Percentiles rank a stretch among this genome's conserved stretches.
phyloP scores from a whole-genome alignment of 2,329 filamentous ascomycete genomes.

The Trichoderma hamatum region DNA sequence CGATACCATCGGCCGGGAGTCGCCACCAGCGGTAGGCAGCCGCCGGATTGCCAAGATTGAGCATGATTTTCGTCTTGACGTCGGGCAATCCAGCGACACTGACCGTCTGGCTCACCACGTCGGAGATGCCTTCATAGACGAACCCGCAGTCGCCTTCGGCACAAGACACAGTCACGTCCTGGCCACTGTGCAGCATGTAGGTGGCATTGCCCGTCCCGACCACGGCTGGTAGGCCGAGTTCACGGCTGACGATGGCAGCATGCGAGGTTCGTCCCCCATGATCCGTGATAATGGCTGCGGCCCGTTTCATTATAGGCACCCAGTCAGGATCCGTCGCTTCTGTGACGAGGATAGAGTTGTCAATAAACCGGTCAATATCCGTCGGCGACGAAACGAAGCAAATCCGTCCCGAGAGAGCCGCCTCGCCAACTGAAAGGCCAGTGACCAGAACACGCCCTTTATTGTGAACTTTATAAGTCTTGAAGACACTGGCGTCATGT shows the following conservation, averaged over 20 bases:
- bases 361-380: constrained; percentile 40
- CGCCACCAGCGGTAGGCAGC: constrained; percentile 46
- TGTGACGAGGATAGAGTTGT: constrained; percentile 42
- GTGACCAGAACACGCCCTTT: constrained; percentile 37
- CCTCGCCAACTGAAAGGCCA: constrained; percentile 41
- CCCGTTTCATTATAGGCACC: constrained; percentile 45
- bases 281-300: constrained; percentile 43
- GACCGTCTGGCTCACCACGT: constrained; percentile 39
- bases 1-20: constrained; percentile 44
- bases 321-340: constrained; percentile 44
- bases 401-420: constrained; percentile 39
- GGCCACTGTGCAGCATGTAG: constrained; percentile 41
- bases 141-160: constrained; percentile 44
- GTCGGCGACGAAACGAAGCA: constrained; percentile 37
- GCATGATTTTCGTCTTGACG: constrained; percentile 41
- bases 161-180: constrained; percentile 45
- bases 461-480: constrained; percentile 39
- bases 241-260: constrained; percentile 46
- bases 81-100: constrained; percentile 35
- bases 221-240: constrained; percentile 43
- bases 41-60: constrained; percentile 44
- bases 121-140: constrained; percentile 42
- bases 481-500: constrained; percentile 36
- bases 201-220: constrained; percentile 43
- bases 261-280: constrained; percentile 44